Conservation (phyloP, 805 yeast species). For the Cyberlindnera xylosilytica region DNA sequence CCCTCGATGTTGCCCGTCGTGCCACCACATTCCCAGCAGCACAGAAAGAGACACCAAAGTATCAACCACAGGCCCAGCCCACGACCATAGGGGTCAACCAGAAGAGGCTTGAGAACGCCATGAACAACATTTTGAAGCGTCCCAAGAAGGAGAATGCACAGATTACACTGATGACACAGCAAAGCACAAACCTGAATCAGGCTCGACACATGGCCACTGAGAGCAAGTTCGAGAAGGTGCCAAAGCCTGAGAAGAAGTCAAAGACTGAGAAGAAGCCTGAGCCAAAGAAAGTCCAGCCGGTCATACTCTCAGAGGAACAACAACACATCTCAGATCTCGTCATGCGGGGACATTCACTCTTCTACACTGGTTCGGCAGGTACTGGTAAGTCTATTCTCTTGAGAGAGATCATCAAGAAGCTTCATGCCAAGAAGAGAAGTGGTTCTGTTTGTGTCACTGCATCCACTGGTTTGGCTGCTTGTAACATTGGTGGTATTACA, state of each 20-base stretch:
- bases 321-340: conserved; percentile 63
- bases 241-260: not conserved
- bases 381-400: conserved; percentile 95
- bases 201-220: not conserved
- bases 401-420: conserved; percentile 52
- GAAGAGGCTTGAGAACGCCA: no score
- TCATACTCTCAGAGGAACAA: conserved; percentile 56
- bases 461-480: conserved; percentile 82
- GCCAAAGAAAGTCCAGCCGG: conserved; percentile 25
- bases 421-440: conserved; percentile 39
- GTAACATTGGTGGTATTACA: conserved; percentile 77
- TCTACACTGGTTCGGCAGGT: conserved; percentile 98
- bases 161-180: conserved; percentile 4
- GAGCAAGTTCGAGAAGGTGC: not conserved
- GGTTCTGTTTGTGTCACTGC: conserved; percentile 74
- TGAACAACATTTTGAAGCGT: not conserved
- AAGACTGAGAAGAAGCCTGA: no score
- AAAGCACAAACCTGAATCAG: no score
- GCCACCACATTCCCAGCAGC: no score
- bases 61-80: not conserved
- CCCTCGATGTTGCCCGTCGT: no score
- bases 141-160: conserved; percentile 11
- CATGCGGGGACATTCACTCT: conserved; percentile 61
- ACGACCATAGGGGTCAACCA: not conserved
- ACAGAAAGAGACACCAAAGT: not conserved